Evolutionary conservation across 192 early-diverging fungal species (phyloP), one percentile per base, ranked within the genome.

Genomic region (Coemansia sp.): DNA sequence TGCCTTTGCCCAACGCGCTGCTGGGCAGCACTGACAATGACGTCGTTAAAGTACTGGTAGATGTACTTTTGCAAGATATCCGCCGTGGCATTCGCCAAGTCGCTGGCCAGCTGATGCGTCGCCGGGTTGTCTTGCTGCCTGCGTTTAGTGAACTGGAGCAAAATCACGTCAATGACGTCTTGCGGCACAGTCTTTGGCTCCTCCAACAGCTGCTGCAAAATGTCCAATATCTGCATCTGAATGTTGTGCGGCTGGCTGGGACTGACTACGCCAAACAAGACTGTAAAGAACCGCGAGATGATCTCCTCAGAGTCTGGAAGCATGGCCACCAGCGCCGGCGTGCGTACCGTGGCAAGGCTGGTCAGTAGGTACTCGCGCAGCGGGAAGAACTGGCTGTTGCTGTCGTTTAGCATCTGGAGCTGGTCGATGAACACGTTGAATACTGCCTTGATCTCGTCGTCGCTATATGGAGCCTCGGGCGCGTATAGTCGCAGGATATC

Each of bases 401-500:
- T 67, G 59, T 91, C 85, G 20, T 78, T 66, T 11, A 96, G 65
- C 46, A 86, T 71, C 61, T 85, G 77, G 29, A 99, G 80, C 70
- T 96, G 94, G 46, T 72, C 75, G 17, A 90, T 83, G 77, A 98
- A 96, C 32, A 94, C 86, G 43, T 85, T 79, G 81, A 99, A 99
- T 27, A 97, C 88, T 3, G 68, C 66, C 47, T 77, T 83, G 58
- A 99, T 85, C 61, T 96, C 88, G 5, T 72, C 73, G 51, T 90
- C 87, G 43, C 63, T 86, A 77, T 97, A 98, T 10, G 97, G 97
- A 5, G 94, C 91, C 59, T 97, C 94, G 10, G 96, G 96, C 14
- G 97, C 97, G 74, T 91, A 96, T 10, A 99, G 81, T 20, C 95
- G 86, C 37, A 99, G 86, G 0, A 98, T 81, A 65, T 99, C 97